A percentile compares a stretch with the other conserved stretches of the same genome.
Conservation (phyloP, 352 stramenopile genomes). For the Aphanomyces stellatus region DNA sequence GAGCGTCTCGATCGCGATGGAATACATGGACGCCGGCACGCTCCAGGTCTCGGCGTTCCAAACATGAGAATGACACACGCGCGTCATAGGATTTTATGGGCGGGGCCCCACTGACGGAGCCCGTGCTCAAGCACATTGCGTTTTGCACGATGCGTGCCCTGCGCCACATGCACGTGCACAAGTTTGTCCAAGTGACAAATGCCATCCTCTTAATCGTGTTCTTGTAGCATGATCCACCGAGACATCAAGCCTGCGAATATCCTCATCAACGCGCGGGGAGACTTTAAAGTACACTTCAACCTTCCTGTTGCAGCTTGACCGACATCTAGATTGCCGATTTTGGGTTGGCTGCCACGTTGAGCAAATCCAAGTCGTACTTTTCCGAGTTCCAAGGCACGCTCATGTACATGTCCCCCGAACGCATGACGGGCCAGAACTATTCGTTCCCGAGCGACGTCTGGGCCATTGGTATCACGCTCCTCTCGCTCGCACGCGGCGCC, state of each 20-base stretch:
- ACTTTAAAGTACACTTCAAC: slow-evolving; percentile 59
- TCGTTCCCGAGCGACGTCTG: slow-evolving; percentile 70
- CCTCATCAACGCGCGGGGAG: slow-evolving; percentile 67
- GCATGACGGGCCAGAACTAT: slow-evolving; percentile 84
- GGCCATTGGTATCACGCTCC: slow-evolving; percentile 66
- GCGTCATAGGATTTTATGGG: slow-evolving; percentile 18
- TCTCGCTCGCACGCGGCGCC: slow-evolving; percentile 48
- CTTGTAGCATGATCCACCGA: slow-evolving; percentile 63
- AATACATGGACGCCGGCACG: slow-evolving; percentile 90
- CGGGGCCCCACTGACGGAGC: slow-evolving; percentile 38
- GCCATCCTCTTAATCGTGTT: background rate
- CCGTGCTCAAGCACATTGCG: slow-evolving; percentile 58
- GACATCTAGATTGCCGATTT: slow-evolving; percentile 62
- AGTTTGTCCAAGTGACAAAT: slow-evolving; percentile 26
- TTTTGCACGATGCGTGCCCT: slow-evolving; percentile 78
- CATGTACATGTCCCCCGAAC: slow-evolving; percentile 93
- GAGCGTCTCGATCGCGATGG: slow-evolving; percentile 82
- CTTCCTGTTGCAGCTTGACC: background rate
- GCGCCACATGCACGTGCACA: slow-evolving; percentile 71
- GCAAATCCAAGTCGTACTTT: slow-evolving; percentile 70
- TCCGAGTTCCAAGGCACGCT: slow-evolving; percentile 87
- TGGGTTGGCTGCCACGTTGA: slow-evolving; percentile 60
- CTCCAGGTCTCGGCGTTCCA: slow-evolving; percentile 62
- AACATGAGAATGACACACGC: background rate
- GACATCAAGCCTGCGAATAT: slow-evolving; percentile 90